Evolutionary conservation across 768 basidiomycete genomes (phyloP).

Genomic region (Leccinellum rugosiceps): DNA sequence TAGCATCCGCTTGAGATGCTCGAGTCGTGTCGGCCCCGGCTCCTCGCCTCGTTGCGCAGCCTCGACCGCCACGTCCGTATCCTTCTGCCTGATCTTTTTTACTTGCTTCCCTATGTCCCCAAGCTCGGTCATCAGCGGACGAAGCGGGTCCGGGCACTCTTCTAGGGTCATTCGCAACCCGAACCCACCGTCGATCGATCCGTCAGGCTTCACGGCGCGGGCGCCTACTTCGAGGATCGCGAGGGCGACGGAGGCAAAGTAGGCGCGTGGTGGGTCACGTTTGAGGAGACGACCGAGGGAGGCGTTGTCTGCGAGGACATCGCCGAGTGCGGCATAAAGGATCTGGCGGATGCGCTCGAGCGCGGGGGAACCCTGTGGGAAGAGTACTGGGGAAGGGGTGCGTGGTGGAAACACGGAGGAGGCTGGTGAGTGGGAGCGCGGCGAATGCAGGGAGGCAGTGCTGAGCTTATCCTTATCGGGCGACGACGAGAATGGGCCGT

Average conservation of each 20-base stretch:
- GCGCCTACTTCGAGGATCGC: constrained; percentile 71
- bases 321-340: constrained; percentile 76
- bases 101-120: constrained; percentile 50
- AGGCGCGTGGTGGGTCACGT: constrained; percentile 68
- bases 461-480: not conserved
- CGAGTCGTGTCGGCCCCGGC: constrained; percentile 46
- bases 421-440: constrained; percentile 1
- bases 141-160: constrained; percentile 60
- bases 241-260: constrained; percentile 72
- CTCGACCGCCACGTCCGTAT: constrained; percentile 50
- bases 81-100: constrained; percentile 48
- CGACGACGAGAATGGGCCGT: constrained; percentile 27
- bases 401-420: constrained; percentile 37
- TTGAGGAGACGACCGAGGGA: constrained; percentile 54
- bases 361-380: constrained; percentile 39
- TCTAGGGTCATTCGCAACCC: constrained; percentile 52
- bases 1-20: constrained; percentile 55
- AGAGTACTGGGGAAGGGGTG: constrained; percentile 47
- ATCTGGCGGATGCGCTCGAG: constrained; percentile 85
- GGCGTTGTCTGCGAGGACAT: constrained; percentile 55
- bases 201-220: constrained; percentile 44
- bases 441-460: not conserved
- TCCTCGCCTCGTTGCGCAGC: constrained; percentile 32
- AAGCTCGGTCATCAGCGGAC: constrained; percentile 71
- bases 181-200: constrained; percentile 46